phyloP scores from a whole-genome alignment of 2,329 filamentous ascomycete species.

The Sordariomycetes sp. region DNA sequence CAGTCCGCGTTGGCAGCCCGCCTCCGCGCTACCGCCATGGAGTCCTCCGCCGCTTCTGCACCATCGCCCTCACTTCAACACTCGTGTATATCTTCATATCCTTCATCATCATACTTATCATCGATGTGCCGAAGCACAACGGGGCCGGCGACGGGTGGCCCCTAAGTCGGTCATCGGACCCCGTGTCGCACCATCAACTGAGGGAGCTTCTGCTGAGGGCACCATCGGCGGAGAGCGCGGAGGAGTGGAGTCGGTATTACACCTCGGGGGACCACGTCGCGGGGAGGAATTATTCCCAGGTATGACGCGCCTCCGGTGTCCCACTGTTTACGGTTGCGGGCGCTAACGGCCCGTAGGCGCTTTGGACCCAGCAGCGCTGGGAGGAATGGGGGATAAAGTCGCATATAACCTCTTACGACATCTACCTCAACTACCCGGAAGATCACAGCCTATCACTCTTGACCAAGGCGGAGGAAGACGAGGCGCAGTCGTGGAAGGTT shows the following conservation, averaged over 20 bases:
- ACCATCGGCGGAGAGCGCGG: slow-evolving; percentile 42
- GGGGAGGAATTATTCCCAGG: slow-evolving; percentile 67
- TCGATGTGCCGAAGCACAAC: slow-evolving; percentile 24
- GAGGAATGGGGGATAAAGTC: slow-evolving; percentile 57
- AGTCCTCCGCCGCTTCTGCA: slow-evolving; percentile 55
- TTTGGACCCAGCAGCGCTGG: slow-evolving; percentile 69
- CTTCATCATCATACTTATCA: slow-evolving; percentile 35
- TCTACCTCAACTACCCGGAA: slow-evolving; percentile 68
- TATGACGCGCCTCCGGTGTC: slow-evolving; percentile 12
- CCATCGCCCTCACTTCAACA: slow-evolving; percentile 45
- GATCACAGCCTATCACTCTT: slow-evolving; percentile 60
- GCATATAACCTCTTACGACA: slow-evolving; percentile 59
- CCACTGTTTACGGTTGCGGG: not conserved
- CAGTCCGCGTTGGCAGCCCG: slow-evolving; percentile 42
- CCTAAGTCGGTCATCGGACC: slow-evolving; percentile 9
- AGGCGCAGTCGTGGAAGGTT: slow-evolving; percentile 40
- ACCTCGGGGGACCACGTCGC: slow-evolving; percentile 66
- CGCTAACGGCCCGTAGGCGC: slow-evolving; percentile 31
- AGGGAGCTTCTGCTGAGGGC: slow-evolving; percentile 46
- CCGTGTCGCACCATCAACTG: slow-evolving; percentile 35
- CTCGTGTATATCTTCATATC: slow-evolving; percentile 38
- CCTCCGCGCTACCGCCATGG: slow-evolving; percentile 47
- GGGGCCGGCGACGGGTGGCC: slow-evolving; percentile 14
- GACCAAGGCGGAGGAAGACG: slow-evolving; percentile 15
- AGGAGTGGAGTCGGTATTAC: slow-evolving; percentile 71